These are phyloP conservation scores for Metschnikowia continentalis DNA, from an alignment of 805 yeast genomes.

Conservation along the genomic window DNA sequence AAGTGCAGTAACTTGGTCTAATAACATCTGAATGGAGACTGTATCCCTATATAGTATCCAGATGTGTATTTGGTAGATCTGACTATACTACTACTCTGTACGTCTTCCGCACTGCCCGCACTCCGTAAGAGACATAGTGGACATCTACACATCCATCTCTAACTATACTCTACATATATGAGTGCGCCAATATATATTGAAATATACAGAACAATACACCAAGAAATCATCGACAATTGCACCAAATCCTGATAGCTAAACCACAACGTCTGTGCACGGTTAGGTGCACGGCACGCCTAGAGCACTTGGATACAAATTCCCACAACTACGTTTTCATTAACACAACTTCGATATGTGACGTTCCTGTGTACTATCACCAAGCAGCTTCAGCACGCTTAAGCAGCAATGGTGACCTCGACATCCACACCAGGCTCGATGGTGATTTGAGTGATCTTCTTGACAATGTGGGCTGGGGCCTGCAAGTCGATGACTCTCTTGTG, in stretches of 20 bases:
- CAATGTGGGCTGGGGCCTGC: conserved; percentile 91
- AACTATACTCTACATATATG: neutral
- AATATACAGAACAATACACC: conserved; percentile 10
- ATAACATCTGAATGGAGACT: no score
- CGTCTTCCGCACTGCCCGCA: no score
- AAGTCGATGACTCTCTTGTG: conserved; percentile 99
- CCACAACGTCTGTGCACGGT: conserved; percentile 51
- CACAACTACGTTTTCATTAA: conserved; percentile 7
- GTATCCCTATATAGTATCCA: no score
- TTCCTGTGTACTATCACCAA: conserved; percentile 1
- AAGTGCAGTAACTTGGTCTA: no score
- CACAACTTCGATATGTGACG: conserved; percentile 15
- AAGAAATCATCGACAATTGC: conserved; percentile 12
- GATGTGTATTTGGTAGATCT: no score
- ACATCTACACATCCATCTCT: no score
- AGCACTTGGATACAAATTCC: conserved; percentile 40
- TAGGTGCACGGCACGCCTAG: conserved; percentile 59
- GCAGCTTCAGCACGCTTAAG: conserved; percentile 42
- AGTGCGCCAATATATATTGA: conserved; percentile 6
- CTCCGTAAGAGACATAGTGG: no score
- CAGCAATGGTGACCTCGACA: conserved; percentile 90
- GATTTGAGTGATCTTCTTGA: conserved; percentile 95
- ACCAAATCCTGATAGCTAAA: conserved; percentile 55
- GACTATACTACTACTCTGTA: no score
- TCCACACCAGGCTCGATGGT: conserved; percentile 99